Percentiles rank a stretch among this genome's conserved stretches.
Conservation (phyloP, 2,329 filamentous ascomycete genomes). For the Pseudogymnoascus sp. region DNA sequence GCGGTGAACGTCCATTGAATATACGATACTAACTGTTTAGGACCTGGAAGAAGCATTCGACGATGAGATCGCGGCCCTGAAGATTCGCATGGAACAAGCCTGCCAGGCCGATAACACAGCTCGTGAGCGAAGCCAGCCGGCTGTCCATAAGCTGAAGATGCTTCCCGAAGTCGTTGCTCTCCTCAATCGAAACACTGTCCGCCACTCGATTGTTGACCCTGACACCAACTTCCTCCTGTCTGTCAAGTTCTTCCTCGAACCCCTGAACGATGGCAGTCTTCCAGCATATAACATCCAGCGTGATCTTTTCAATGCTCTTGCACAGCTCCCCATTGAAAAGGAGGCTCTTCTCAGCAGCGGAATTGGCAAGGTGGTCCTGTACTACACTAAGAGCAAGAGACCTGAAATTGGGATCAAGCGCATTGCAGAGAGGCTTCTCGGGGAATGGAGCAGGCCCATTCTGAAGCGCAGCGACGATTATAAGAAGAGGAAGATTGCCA, state of each 20-base stretch:
- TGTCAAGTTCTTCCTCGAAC: constrained; percentile 95
- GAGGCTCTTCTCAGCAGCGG: constrained; percentile 83
- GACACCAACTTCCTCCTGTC: constrained; percentile 93
- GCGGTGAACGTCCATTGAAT: neutral
- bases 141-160: constrained; percentile 87
- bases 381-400: constrained; percentile 93
- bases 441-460: constrained; percentile 93
- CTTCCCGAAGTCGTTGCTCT: constrained; percentile 83
- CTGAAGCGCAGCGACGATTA: constrained; percentile 91
- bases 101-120: constrained; percentile 80
- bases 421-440: constrained; percentile 83
- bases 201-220: constrained; percentile 78
- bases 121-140: constrained; percentile 70
- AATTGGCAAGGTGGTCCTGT: constrained; percentile 91
- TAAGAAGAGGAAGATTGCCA: constrained; percentile 68
- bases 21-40: constrained; percentile 36
- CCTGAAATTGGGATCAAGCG: constrained; percentile 85
- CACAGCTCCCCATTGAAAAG: constrained; percentile 79
- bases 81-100: constrained; percentile 81
- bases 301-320: constrained; percentile 77
- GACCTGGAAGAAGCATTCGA: constrained; percentile 88
- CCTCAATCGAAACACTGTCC: constrained; percentile 81
- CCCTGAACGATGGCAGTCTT: constrained; percentile 84
- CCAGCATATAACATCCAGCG: constrained; percentile 97
- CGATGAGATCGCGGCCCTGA: constrained; percentile 80